Evolutionary conservation across 208 protist species (phyloP), one percentile per base, ranked within the genome.

Genomic region (Balamuthia mandrillaris): DNA sequence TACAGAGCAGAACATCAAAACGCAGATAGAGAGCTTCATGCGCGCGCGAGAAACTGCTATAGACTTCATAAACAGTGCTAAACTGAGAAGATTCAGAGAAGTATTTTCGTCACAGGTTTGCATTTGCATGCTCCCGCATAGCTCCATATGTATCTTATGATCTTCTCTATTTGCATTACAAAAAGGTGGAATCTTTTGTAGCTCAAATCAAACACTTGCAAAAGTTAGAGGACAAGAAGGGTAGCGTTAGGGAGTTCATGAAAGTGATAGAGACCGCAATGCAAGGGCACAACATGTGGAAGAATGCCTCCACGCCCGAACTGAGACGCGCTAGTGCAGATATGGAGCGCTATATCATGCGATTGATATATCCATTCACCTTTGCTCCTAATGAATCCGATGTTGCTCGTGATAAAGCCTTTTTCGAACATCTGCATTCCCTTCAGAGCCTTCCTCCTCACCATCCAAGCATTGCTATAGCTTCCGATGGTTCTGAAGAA

Each of bases 341-440:
- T 27, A 56, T 45, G 1, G 66, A 77, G 66, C 66, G 66, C 37
- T 77, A 77, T 27, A 39, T 77, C 44, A 77, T 77, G 66, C 66
- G 66, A 4, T 45, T 77, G 44, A 45, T 33, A 56, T 77, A 27
- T 45, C 66, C 66, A 77, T 24, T 35, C 24, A 68, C 5, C 7
- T 27, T 60, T 60, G 6, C 14, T 18, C 52, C 52, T 27, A 16
- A 7, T 3, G 3, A 4, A 33, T 60, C 44, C 3, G 66, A 33
- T 2, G 44, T 77, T 45, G 39, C 14, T 16, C 37, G 49, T 16
- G 44, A 47, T 27, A 39, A 77, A 16, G 24, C 7, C 21, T 27
- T 77, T 45, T 77, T 77, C 24, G 66, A 45, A 18, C 66, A 56
- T 24, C 33, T 45, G 4, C 42, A 39, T 45, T 47, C 66, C 42